A percentile compares a stretch with the other conserved stretches of the same genome.
Conservation (phyloP, 1,284 basidiomycete species). For the Stygiomarasmius scandens region DNA sequence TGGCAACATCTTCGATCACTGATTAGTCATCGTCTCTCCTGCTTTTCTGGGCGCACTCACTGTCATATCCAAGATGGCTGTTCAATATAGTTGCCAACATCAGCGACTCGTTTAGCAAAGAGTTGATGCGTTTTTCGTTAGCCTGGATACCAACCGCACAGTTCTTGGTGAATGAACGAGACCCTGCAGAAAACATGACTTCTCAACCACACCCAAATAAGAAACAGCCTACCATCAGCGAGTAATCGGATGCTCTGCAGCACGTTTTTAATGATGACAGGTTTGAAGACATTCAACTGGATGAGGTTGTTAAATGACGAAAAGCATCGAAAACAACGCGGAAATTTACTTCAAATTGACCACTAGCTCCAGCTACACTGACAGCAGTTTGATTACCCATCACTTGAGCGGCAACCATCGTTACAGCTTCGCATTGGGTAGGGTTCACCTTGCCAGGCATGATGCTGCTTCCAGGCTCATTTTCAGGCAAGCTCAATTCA, state of each 20-base stretch:
- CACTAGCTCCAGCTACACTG: slow-evolving; percentile 90
- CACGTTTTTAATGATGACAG: slow-evolving; percentile 97
- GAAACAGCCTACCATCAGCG: slow-evolving; percentile 77
- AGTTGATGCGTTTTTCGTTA: slow-evolving; percentile 91
- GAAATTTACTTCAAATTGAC: slow-evolving; percentile 87
- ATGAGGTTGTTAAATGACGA: slow-evolving; percentile 12
- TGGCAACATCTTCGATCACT: slow-evolving; percentile 80
- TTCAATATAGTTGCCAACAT: slow-evolving; percentile 98
- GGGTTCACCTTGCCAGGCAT: slow-evolving; percentile 99
- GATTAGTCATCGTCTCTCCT: slow-evolving; percentile 21
- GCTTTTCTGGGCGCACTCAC: slow-evolving; percentile 52
- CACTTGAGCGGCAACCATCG: slow-evolving; percentile 98
- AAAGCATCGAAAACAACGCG: not conserved
- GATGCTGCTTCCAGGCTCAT: slow-evolving; percentile 98
- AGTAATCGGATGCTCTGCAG: slow-evolving; percentile 94
- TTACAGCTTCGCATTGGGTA: slow-evolving; percentile 98
- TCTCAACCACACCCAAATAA: slow-evolving; percentile 1
- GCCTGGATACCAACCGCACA: slow-evolving; percentile 96
- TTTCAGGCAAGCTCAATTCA: slow-evolving; percentile 94
- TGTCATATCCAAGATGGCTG: slow-evolving; percentile 92
- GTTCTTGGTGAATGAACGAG: slow-evolving; percentile 94
- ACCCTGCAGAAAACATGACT: slow-evolving; percentile 45
- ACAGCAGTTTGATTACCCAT: slow-evolving; percentile 98
- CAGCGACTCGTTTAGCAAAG: slow-evolving; percentile 90
- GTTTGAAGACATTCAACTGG: slow-evolving; percentile 98